phyloP scores from a whole-genome alignment of 2,329 filamentous ascomycete genomes.

The Thermothelomyces thermophilus region DNA sequence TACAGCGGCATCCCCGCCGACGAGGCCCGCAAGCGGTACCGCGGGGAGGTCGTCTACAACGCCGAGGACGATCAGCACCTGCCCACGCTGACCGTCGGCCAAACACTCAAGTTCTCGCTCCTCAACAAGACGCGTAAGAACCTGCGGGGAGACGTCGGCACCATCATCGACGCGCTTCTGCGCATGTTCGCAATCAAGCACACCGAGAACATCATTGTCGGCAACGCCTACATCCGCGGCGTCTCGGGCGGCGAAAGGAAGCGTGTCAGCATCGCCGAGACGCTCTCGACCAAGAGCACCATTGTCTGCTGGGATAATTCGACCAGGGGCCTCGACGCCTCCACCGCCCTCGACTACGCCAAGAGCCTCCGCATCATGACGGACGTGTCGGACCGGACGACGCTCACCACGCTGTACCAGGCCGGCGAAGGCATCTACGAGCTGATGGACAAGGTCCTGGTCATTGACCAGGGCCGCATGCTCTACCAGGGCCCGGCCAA shows the following conservation, averaged over 20 bases:
- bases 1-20: constrained; percentile 48
- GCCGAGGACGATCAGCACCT: constrained; percentile 65
- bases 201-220: constrained; percentile 60
- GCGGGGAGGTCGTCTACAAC: constrained; percentile 46
- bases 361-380: constrained; percentile 63
- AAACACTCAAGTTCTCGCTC: constrained; percentile 62
- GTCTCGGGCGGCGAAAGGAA: constrained; percentile 63
- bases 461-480: constrained; percentile 61
- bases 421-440: constrained; percentile 54
- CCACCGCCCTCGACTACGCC: constrained; percentile 59
- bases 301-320: constrained; percentile 66
- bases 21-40: constrained; percentile 43
- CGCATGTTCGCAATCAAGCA: constrained; percentile 64
- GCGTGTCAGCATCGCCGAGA: constrained; percentile 70
- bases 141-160: constrained; percentile 53
- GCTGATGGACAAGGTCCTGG: constrained; percentile 61
- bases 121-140: constrained; percentile 57
- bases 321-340: constrained; percentile 62
- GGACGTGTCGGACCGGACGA: constrained; percentile 54
- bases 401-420: constrained; percentile 59
- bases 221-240: constrained; percentile 57
- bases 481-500: constrained; percentile 60
- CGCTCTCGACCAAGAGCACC: constrained; percentile 36
- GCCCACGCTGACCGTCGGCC: constrained; percentile 59
- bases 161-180: constrained; percentile 52